A percentile compares a stretch with the other conserved stretches of the same genome.
phyloP scores from a whole-genome alignment of 306 rosid species.

The Dryas drummondii region DNA sequence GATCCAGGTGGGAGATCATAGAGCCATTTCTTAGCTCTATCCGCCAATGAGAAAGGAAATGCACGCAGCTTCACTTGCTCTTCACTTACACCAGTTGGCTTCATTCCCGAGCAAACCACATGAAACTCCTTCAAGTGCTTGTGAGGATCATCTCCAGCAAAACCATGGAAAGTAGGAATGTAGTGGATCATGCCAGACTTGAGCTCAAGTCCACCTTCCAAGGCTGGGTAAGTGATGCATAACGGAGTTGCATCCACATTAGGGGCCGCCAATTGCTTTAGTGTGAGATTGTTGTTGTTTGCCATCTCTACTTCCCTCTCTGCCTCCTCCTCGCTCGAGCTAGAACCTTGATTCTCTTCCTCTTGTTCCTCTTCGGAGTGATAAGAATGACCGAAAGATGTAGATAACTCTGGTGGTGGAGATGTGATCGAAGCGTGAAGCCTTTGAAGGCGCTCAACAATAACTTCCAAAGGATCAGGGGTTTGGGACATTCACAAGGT shows the following conservation, averaged over 20 bases:
- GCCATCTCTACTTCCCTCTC: neutral
- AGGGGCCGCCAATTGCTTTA: neutral
- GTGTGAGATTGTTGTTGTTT: neutral
- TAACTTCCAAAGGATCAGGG: no score
- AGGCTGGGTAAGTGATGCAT: neutral
- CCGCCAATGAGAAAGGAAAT: constrained; percentile 1
- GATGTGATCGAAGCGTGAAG: no score
- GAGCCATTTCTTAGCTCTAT: neutral
- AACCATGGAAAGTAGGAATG: neutral
- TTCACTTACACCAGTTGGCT: neutral
- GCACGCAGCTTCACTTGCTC: neutral
- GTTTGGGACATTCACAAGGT: no score
- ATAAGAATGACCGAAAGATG: no score
- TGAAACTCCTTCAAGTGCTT: neutral
- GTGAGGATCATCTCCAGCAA: neutral
- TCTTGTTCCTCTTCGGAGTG: no score
- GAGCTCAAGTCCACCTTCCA: neutral
- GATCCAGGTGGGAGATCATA: neutral
- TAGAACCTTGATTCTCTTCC: neutral
- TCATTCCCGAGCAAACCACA: neutral
- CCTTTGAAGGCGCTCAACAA: no score
- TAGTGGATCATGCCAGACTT: neutral
- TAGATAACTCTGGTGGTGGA: no score
- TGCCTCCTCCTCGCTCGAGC: neutral
- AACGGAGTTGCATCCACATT: neutral